phyloP scores from a whole-genome alignment of 441 rosid species.

The Populus hybrid region DNA sequence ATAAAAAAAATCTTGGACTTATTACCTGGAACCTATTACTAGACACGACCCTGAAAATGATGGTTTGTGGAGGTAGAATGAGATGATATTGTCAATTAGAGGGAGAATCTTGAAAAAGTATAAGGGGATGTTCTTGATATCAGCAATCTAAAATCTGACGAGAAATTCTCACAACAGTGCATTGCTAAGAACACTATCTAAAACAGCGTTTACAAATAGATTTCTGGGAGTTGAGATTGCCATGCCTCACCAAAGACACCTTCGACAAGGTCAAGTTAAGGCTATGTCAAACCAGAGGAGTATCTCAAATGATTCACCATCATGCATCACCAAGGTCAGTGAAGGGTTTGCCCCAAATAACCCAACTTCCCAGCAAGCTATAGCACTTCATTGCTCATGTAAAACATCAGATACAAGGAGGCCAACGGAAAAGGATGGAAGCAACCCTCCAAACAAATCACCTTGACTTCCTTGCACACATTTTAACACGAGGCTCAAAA shows the following conservation, averaged over 20 bases:
- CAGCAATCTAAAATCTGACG: neutral
- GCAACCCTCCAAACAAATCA: neutral
- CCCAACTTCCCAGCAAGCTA: too few species aligned
- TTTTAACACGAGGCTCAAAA: slow-evolving; percentile 9
- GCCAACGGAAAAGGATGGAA: slow-evolving; percentile 9
- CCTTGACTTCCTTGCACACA: slow-evolving; percentile 8
- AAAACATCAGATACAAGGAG: slow-evolving; percentile 1
- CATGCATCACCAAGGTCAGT: neutral
- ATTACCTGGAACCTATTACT: too few species aligned
- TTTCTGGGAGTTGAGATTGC: neutral
- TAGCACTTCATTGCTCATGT: slow-evolving; percentile 6
- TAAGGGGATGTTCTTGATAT: neutral
- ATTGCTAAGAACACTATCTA: neutral
- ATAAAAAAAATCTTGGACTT: too few species aligned
- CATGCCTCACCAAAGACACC: neutral
- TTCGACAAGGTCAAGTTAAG: neutral
- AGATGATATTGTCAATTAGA: neutral
- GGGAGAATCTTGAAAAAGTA: neutral
- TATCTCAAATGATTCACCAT: neutral
- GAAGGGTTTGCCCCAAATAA: neutral
- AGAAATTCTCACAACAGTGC: neutral
- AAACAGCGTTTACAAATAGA: neutral
- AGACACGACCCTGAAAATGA: neutral
- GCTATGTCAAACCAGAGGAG: neutral
- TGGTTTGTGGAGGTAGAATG: neutral